Evolutionary conservation across 192 early-diverging fungal genomes (phyloP), one percentile per base, ranked within the genome.

Genomic region (Chytriomyces sp.): DNA sequence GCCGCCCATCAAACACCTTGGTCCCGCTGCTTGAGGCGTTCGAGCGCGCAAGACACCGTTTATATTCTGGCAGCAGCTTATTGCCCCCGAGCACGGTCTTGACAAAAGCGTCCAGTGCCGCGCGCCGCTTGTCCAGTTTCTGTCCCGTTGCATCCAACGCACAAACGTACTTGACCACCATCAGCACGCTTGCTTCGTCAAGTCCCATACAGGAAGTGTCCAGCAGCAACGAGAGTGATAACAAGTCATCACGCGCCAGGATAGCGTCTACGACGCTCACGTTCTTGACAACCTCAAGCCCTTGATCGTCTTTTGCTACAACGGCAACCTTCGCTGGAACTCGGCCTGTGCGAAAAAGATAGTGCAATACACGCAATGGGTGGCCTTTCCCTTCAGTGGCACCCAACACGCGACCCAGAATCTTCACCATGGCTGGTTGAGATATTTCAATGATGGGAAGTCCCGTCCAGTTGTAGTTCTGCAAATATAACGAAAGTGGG

Each of bases 361-460:
- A 73, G 22, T 64, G 59, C 17, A 73, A 22, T 4, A 55, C 59
- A 14, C 33, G 6, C 2, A 30, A 19, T 8, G 71, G 71, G 59
- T 73, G 63, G 49, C 49, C 61, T 14, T 25, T 26, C 33, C n/a
- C 25, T 3, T 17, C 28, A 41, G 44, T 55, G 32, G 7, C 36
- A 5, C 14, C 49, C 8, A 73, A n/a, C 5, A 28, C 39, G n/a
- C 60, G 58, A 1, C 59, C 28, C 17, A 73, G 71, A 25, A 73
- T 28, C 32, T 34, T 55, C 12, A 38, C 25, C 71, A 73, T 73
- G 19, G 59, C 71, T 0, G 60, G 59, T 38, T 73, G 71, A 5
- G 71, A 44, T 30, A 73, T 64, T 54, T 73, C 71, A 64, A 73
- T 64, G 5, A 61, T 25, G 58, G 71, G 71, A 17, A 63, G n/a